Conservation (phyloP, 2,329 filamentous ascomycete genomes). For the Venturia nashicola region DNA sequence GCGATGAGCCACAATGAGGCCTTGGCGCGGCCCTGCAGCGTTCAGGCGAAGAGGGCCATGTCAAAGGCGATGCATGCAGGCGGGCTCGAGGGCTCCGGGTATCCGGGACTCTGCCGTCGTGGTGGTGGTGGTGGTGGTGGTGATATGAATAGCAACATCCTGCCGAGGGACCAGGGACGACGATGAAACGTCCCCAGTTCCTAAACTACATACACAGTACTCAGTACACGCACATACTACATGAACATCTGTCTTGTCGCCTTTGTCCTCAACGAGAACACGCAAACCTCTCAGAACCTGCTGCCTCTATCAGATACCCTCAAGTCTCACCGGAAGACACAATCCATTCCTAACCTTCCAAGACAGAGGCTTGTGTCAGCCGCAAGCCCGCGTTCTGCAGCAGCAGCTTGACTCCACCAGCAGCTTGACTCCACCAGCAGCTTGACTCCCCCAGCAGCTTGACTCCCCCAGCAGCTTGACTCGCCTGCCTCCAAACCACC, state of each 20-base stretch:
- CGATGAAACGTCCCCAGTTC: neutral
- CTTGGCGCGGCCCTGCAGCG: neutral
- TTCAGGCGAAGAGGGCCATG: neutral
- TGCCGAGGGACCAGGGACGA: neutral
- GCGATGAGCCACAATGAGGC: neutral
- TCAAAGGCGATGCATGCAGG: neutral
- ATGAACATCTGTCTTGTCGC: no score
- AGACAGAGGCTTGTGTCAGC: conserved; percentile 2
- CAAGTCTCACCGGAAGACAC: neutral
- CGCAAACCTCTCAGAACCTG: neutral
- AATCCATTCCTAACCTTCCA: neutral
- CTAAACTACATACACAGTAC: no score
- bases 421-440: no score
- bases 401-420: neutral
- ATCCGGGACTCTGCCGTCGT: neutral
- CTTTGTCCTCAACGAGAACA: neutral
- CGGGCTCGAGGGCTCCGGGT: neutral
- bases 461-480: no score
- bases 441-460: no score
- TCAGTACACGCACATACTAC: no score
- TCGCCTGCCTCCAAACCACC: neutral
- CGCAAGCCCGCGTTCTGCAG: neutral
- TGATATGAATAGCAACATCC: neutral
- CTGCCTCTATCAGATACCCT: neutral
- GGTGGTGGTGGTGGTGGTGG: no score